Base-by-base conservation (phyloP, 1,284 basidiomycete genomes). In the Rhizopogon parksii region DNA sequence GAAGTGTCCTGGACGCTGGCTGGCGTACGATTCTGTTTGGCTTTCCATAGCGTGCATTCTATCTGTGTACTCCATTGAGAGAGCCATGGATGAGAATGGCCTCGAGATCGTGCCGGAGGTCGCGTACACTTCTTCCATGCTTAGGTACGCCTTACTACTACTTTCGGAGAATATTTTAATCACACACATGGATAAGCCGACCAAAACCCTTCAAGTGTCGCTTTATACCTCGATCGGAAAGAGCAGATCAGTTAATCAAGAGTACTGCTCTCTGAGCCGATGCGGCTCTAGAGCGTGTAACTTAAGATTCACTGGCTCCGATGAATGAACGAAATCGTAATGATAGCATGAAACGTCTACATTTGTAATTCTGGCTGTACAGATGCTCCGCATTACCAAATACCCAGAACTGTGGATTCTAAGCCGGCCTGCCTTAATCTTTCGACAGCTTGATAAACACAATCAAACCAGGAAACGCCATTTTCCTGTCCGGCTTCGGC, bases 1-100 rank as follows among this genome's bases (percentile, higher is more conserved):
- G 30, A 55, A 71, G 43, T 79, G 78, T 56, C 75, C 77, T 1
- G 78, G 77, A 5, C 60, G 68, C 46, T 70, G 69, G 63, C 64
- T 78, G 8, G 73, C 71, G 48, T 69, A 72, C 51, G 75, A 77
- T 56, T 68, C 71, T 14, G 54, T 79, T 15, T 79, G 74, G 72
- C 72, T 79, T 42, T 61, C 71, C 12, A 63, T 78, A 21, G 75
- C 73, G 36, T 73, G 71, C 2, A 66, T 75, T 35, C 56, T 79
- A 34, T 60, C 72, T 6, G 69, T 71, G 11, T 75, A 72, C 57
- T 61, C 71, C 46, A 71, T 79, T 32, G 53, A 62, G 37, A 72
- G 70, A 57, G 62, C 70, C 8, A 49, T 68, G 11, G 74, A 74
- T 50, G 67, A 68, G 43, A 61, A 69, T n/a, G 76, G 77, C 2